Conservation (phyloP, 2,329 filamentous ascomycete genomes). For the Teratosphaeria nubilosa region DNA sequence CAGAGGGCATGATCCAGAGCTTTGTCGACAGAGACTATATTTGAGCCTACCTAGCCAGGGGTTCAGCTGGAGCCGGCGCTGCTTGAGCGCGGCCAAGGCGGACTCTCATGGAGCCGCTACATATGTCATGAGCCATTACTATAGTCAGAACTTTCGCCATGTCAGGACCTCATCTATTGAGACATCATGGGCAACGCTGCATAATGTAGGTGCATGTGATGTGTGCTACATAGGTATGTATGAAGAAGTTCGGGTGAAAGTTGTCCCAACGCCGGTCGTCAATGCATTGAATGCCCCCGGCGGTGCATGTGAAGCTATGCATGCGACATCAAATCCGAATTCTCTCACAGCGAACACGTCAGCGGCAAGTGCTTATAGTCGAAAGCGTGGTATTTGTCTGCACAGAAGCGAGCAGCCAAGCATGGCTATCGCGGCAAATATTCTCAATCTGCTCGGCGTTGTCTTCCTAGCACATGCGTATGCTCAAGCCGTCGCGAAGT, state of each 20-base stretch:
- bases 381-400: neutral
- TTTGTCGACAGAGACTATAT: constrained; percentile 37
- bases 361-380: neutral
- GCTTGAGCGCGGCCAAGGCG: no score
- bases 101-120: neutral
- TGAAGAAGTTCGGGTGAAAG: neutral
- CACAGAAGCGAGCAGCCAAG: neutral
- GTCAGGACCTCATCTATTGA: neutral
- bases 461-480: constrained; percentile 81
- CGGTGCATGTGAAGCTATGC: neutral
- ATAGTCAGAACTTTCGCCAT: neutral
- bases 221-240: no score
- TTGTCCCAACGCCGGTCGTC: neutral
- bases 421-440: constrained; percentile 35
- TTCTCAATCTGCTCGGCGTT: constrained; percentile 63
- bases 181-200: neutral
- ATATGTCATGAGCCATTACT: neutral
- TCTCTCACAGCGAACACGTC: neutral
- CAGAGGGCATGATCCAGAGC: constrained; percentile 74
- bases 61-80: no score
- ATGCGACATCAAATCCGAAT: neutral
- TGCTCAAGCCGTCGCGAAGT: constrained; percentile 25
- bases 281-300: no score
- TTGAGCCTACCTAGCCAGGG: constrained; percentile 5
- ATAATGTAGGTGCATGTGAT: no score